Evolutionary conservation across 306 rosid genomes (phyloP).

Genomic region (Vigna unguiculata): DNA sequence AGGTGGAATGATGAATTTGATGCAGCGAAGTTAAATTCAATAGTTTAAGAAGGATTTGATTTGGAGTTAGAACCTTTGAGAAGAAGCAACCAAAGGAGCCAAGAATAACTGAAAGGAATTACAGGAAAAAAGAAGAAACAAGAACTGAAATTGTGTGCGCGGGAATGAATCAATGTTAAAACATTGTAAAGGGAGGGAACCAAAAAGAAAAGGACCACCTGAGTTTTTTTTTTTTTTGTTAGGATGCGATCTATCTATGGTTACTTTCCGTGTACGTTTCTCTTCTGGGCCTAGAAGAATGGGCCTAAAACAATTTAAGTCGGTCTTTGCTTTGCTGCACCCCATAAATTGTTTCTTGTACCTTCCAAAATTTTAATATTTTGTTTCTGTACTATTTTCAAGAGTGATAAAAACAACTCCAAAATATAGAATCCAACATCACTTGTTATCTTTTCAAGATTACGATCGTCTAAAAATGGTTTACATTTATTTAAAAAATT

Average conservation of each 20-base stretch:
- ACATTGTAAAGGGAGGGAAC: constrained; percentile 37
- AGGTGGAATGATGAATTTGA: background rate
- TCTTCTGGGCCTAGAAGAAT: background rate
- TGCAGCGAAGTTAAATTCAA: background rate
- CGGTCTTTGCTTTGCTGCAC: no score
- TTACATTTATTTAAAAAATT: no score
- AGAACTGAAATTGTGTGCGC: constrained; percentile 37
- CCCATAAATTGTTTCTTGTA: no score
- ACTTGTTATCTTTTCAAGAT: no score
- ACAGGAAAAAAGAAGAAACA: background rate
- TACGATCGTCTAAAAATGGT: no score
- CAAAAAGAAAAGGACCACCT: background rate
- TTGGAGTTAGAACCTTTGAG: constrained; percentile 32
- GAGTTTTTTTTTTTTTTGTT: background rate
- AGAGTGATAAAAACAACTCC: no score
- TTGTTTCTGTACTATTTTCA: no score
- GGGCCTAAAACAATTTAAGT: background rate
- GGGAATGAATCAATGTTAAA: constrained; percentile 47
- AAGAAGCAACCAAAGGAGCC: constrained; percentile 23
- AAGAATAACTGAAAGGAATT: background rate
- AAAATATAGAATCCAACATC: no score
- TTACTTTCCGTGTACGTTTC: background rate
- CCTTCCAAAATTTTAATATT: no score
- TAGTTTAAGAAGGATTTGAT: background rate
- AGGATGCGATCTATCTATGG: no score